phyloP scores from a whole-genome alignment of 768 basidiomycete genomes.

The Cystofilobasidium bisporidii region DNA sequence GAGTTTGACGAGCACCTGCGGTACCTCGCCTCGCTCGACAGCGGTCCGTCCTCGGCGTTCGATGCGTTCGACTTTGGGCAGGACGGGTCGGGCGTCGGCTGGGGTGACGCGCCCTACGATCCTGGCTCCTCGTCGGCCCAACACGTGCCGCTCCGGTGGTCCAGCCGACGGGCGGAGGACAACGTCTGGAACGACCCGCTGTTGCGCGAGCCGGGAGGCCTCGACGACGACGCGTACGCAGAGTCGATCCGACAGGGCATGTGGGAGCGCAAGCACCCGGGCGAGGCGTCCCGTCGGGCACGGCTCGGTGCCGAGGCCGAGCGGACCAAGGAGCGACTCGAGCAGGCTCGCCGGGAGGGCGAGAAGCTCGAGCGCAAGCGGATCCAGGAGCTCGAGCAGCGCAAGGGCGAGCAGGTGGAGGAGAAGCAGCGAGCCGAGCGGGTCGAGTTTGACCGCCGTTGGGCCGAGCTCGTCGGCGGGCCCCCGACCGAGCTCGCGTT shows the following conservation, averaged over 20 bases:
- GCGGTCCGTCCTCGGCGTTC: not conserved
- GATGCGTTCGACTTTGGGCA: slow-evolving; percentile 12
- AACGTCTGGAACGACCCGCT: slow-evolving; percentile 22
- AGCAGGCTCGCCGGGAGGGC: not conserved
- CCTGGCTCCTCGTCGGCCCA: not conserved
- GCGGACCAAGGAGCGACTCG: slow-evolving; percentile 5
- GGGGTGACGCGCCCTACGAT: slow-evolving; percentile 21
- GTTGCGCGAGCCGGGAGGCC: slow-evolving; percentile 5
- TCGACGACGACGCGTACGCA: slow-evolving; percentile 13
- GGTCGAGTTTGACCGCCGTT: not conserved
- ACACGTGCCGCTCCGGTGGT: not conserved
- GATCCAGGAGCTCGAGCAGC: slow-evolving; percentile 10
- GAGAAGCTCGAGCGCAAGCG: slow-evolving; percentile 11
- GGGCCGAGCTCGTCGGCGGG: not conserved
- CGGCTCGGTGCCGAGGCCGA: slow-evolving; percentile 15
- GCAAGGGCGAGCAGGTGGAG: slow-evolving; percentile 14
- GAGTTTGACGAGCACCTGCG: slow-evolving; percentile 23
- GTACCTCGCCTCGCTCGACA: slow-evolving; percentile 15
- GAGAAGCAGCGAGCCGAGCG: slow-evolving; percentile 4
- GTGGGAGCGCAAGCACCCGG: slow-evolving; percentile 14
- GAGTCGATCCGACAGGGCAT: slow-evolving; percentile 4
- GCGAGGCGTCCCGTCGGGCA: not conserved
- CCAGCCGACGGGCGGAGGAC: not conserved
- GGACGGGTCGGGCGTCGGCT: slow-evolving; percentile 15
- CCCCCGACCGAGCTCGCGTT: not conserved